Conservation (phyloP, 257 asterid species). For the Ophiorrhiza pumila region DNA sequence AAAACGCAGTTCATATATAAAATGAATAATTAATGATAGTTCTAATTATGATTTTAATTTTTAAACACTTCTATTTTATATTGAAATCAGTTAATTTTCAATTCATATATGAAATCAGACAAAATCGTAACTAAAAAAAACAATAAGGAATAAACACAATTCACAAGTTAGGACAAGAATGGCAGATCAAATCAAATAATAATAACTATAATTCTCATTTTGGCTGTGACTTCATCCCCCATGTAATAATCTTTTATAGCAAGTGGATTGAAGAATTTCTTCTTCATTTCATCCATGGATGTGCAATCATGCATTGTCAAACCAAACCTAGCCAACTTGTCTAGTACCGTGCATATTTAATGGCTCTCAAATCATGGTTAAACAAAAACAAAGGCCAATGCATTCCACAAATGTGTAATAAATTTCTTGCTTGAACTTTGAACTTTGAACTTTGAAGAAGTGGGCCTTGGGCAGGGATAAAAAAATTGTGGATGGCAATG, state of each 20-base stretch:
- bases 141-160: background rate
- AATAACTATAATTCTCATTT: background rate
- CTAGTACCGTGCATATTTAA: background rate
- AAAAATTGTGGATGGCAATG: constrained; percentile 8
- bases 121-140: too few species aligned
- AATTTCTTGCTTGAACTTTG: too few species aligned
- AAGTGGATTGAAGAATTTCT: constrained; percentile 10
- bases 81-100: too few species aligned
- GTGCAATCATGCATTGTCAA: background rate
- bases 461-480: constrained; percentile 16
- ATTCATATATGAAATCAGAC: too few species aligned
- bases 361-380: background rate
- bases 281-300: background rate
- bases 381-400: background rate
- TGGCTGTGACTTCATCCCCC: background rate
- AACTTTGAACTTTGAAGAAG: constrained; percentile 4
- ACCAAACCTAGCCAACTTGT: background rate
- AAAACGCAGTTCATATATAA: too few species aligned
- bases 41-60: too few species aligned
- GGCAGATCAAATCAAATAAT: background rate
- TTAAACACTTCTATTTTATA: too few species aligned
- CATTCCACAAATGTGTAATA: background rate
- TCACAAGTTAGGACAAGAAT: background rate
- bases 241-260: background rate
- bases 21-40: too few species aligned